phyloP scores from a whole-genome alignment of 176 grass and related monocot species.

The Musa acuminata region DNA sequence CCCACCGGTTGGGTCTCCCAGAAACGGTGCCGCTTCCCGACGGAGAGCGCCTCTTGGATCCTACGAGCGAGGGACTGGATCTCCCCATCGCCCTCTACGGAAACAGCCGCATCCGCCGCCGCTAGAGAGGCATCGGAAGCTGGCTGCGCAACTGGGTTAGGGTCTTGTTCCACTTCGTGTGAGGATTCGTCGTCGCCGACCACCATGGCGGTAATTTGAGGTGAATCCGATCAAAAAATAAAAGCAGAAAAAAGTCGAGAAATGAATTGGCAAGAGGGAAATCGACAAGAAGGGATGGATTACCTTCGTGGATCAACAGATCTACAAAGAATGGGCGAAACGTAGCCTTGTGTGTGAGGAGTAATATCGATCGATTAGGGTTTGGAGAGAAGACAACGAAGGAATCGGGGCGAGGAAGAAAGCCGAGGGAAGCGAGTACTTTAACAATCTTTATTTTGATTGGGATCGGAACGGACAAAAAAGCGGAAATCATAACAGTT shows the following conservation, averaged over 20 bases:
- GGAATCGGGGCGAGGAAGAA: neutral
- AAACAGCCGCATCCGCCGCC: neutral
- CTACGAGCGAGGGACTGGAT: slow-evolving; percentile 49
- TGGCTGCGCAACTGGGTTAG: neutral
- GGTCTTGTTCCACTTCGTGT: neutral
- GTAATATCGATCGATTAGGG: neutral
- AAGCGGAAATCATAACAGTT: too few relatives aligned
- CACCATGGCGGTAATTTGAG: slow-evolving; percentile 2
- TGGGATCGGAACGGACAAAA: too few relatives aligned
- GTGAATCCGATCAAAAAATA: neutral
- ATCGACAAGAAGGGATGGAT: neutral
- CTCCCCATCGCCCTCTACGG: slow-evolving; percentile 7
- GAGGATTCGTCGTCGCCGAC: slow-evolving; percentile 9
- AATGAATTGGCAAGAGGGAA: neutral
- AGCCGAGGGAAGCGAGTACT: too few relatives aligned
- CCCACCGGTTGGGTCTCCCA: slow-evolving; percentile 98
- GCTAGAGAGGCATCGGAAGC: neutral
- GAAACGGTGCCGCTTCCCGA: slow-evolving; percentile 75
- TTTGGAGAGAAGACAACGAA: neutral
- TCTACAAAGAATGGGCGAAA: neutral
- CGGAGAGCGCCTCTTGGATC: slow-evolving; percentile 64
- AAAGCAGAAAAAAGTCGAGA: neutral
- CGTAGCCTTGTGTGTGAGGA: neutral
- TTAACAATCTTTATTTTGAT: too few relatives aligned
- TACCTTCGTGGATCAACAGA: neutral